Evolutionary conservation across 1,139 yeast genomes (phyloP), one percentile per base, ranked within the genome.

Genomic region (Yamadazyma mexicana): DNA sequence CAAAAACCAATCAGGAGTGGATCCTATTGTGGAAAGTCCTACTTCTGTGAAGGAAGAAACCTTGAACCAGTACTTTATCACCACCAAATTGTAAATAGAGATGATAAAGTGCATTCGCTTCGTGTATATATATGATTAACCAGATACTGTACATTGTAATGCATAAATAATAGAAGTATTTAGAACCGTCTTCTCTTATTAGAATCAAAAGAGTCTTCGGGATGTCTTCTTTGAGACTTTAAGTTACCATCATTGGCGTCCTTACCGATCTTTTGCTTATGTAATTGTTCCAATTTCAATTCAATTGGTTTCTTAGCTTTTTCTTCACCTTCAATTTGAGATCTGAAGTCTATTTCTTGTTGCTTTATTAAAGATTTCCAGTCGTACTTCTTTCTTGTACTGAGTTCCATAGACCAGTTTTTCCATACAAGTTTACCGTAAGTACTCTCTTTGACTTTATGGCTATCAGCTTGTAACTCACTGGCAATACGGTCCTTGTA

Each of bases 391-490:
- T 83, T 83, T 58, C 96, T 75, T 10, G 69, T 60, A 54, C 81
- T 87, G 51, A 81, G 64, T 56, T 88, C 96, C 83, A 89, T 77
- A 24, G 77, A 65, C 98, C 98, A 92, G 59, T 91, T 92, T 56
- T 86, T 87, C 98, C 98, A 92, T 1, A 92, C 98, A 50, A 82
- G 75, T 57, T 85, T 79, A 33, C 98, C 98, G 55, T 92, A 92
- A 17, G 72, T 77, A 57, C 95, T 85, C 47, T 83, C 87, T 64
- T 92, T 89, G 30, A 92, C 85, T 48, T 76, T 74, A 24, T 78
- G 82, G 25, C 83, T 76, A 34, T 81, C 77, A n/a, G 68, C 70
- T 25, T 70, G 57, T 44, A 92, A 67, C 44, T 83, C 85, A 15
- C 76, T 74, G 1, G 95, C 97, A 47, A 92, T 74, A 47, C 92